Evolutionary conservation across 768 basidiomycete species (phyloP), one percentile per base, ranked within the genome.

Genomic region (Phylloporus sp.): DNA sequence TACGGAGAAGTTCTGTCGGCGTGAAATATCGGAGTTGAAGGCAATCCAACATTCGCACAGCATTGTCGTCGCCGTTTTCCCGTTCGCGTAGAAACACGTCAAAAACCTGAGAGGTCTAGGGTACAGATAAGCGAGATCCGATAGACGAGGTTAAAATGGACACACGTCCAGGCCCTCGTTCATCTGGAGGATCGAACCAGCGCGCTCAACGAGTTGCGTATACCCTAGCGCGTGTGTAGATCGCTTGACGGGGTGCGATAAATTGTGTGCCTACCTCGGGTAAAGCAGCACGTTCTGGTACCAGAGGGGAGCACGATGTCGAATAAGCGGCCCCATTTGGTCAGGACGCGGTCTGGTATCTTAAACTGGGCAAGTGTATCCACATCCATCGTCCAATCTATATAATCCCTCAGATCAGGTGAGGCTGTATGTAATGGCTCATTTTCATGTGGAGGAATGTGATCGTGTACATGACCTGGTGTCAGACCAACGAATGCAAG

Each of bases 281-380:
- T 91, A 63, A 92, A 91, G 65, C 90, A 92, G 57, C 90, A 91
- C 1, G 81, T 82, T 40, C 86, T 73, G 32, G 64, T 67, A 26
- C 79, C 70, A 10, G 80, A 82, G 0, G 87, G 86, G 10, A 78
- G 63, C 11, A 89, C 85, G 41, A 92, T 89, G 56, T 91, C 90
- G 59, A 91, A 91, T 23, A 91, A 68, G 24, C 83, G 74, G 4
- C 87, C 88, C 86, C 89, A 91, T 69, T 85, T 89, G 56, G 66
- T 58, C 5, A 92, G 68, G 18, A 88, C 75, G 48, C 78, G 81
- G 47, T 85, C 80, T 3, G 85, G 78, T 11, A 91, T 73, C 20
- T 59, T 65, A 55, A 68, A 69, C 18, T 62, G 63, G 29, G 64
- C 54, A 47, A 59, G 27, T 29, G 43, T 45, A 26, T 59, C 60